phyloP scores from a whole-genome alignment of 106 monocot species.

The Alisma plantagoaquatica region DNA sequence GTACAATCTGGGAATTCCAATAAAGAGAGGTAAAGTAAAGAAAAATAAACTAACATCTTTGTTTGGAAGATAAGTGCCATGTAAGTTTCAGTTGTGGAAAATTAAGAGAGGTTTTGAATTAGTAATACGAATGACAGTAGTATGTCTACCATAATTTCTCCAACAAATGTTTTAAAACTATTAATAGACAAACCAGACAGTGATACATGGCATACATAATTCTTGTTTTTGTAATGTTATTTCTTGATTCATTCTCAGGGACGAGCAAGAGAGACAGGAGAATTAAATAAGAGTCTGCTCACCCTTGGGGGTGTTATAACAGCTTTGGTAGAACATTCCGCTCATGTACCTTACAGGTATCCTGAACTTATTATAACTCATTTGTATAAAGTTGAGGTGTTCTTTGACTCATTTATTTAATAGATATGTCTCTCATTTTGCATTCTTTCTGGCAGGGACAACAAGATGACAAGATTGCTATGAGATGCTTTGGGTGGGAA shows the following conservation, averaged over 20 bases:
- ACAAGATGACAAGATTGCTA: constrained; percentile 69
- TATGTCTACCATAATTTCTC: too few species aligned
- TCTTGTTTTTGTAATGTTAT: background rate
- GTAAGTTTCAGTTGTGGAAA: too few species aligned
- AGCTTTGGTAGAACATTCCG: constrained; percentile 63
- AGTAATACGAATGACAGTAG: too few species aligned
- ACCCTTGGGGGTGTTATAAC: constrained; percentile 83
- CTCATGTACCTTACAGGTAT: constrained; percentile 75
- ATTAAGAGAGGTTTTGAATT: too few species aligned
- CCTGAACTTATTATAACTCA: background rate
- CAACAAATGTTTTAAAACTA: too few species aligned
- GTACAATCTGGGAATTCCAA: too few species aligned
- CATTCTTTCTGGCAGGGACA: constrained; percentile 46
- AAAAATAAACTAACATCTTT: too few species aligned
- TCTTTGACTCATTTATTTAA: background rate
- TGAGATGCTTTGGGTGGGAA: constrained; percentile 79
- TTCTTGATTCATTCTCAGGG: constrained; percentile 15
- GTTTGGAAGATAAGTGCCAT: too few species aligned
- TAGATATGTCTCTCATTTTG: background rate
- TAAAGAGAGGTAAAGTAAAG: too few species aligned
- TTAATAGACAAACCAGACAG: too few species aligned
- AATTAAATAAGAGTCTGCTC: constrained; percentile 71
- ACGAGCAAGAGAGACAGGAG: constrained; percentile 67
- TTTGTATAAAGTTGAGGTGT: background rate
- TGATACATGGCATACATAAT: background rate